phyloP scores from a whole-genome alignment of 371 early-diverging fungal species.

The Haplosporangium sp. region DNA sequence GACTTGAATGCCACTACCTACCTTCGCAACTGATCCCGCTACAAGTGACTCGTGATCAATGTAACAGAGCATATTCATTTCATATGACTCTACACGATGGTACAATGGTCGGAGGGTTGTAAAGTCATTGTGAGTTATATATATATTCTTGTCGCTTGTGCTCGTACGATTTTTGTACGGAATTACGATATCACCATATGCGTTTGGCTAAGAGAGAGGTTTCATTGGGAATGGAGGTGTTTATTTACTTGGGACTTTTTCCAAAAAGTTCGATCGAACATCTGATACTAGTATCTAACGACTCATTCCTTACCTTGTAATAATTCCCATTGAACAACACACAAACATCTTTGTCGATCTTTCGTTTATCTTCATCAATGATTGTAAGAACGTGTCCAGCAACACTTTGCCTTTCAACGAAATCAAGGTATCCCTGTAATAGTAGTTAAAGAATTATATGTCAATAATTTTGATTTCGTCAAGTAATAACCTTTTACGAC shows the following conservation, averaged over 20 bases:
- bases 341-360: slow-evolving; percentile 39
- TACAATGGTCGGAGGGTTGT: slow-evolving; percentile 56
- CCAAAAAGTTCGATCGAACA: not conserved
- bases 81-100: slow-evolving; percentile 56
- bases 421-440: slow-evolving; percentile 61
- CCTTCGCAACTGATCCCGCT: slow-evolving; percentile 59
- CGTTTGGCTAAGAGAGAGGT: slow-evolving; percentile 56
- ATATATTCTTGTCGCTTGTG: slow-evolving; percentile 25
- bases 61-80: slow-evolving; percentile 55
- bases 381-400: slow-evolving; percentile 65
- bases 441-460: not conserved
- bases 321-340: slow-evolving; percentile 60
- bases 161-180: slow-evolving; percentile 47
- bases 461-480: not conserved
- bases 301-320: slow-evolving; percentile 57
- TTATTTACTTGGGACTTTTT: not conserved
- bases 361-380: slow-evolving; percentile 58
- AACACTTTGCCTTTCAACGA: slow-evolving; percentile 58
- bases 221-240: not conserved
- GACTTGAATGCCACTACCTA: slow-evolving; percentile 4
- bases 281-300: not conserved
- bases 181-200: slow-evolving; percentile 58
- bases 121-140: slow-evolving; percentile 57
- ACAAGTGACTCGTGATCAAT: slow-evolving; percentile 63
- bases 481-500: no score